phyloP scores from a whole-genome alignment of 2,329 filamentous ascomycete genomes.

The Orbilia blumenaviensis region DNA sequence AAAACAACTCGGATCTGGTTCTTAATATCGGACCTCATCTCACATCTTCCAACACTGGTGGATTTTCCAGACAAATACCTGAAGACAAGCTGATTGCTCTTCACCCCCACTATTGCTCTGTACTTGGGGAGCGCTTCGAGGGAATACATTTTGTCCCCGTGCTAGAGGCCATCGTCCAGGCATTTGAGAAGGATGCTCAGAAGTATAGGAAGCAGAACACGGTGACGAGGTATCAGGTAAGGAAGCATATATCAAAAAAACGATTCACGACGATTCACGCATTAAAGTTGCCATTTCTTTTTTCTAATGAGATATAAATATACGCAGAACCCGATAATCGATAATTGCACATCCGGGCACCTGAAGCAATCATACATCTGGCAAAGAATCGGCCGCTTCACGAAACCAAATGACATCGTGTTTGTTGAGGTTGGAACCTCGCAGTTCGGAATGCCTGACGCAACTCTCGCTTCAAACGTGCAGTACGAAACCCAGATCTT shows the following conservation, averaged over 20 bases:
- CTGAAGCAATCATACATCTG: conserved; percentile 59
- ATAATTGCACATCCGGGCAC: conserved; percentile 62
- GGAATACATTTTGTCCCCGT: conserved; percentile 51
- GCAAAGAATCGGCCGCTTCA: conserved; percentile 57
- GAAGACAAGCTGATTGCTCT: conserved; percentile 41
- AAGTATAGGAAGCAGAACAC: conserved; percentile 40
- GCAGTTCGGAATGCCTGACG: conserved; percentile 66
- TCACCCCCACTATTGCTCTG: conserved; percentile 55
- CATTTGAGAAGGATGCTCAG: conserved; percentile 54
- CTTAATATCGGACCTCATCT: conserved; percentile 49
- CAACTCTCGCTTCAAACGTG: conserved; percentile 65
- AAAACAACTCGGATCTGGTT: conserved; percentile 35
- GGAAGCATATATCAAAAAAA: neutral
- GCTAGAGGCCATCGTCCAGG: conserved; percentile 37
- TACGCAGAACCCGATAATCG: conserved; percentile 40
- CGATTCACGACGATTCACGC: neutral
- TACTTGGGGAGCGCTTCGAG: conserved; percentile 55
- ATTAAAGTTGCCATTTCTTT: too few relatives aligned
- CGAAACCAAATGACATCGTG: conserved; percentile 61
- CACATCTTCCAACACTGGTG: conserved; percentile 48
- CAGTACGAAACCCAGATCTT: conserved; percentile 66
- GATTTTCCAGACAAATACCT: conserved; percentile 33
- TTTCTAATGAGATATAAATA: neutral
- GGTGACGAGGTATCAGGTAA: conserved; percentile 38
- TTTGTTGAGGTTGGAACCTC: conserved; percentile 68